phyloP scores from a whole-genome alignment of 352 stramenopile genomes.

The Globisporangium paddicum region DNA sequence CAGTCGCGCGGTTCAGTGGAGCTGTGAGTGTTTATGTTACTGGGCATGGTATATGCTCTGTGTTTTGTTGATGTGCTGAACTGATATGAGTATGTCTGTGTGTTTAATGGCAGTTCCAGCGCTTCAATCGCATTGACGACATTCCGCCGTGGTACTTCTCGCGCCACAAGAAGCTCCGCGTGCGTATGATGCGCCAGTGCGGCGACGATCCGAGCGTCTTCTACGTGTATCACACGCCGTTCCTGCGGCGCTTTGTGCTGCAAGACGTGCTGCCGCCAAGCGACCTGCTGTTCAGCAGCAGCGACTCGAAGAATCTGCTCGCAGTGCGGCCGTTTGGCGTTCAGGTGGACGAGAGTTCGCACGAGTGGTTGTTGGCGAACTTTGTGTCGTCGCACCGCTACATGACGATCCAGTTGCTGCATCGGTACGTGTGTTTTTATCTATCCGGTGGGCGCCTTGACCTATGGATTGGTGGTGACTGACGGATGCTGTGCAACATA shows the following conservation, averaged over 20 bases:
- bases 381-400: constrained; percentile 59
- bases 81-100: not conserved
- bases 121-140: constrained; percentile 49
- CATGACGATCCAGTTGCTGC: constrained; percentile 55
- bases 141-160: constrained; percentile 62
- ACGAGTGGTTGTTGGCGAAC: constrained; percentile 66
- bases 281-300: constrained; percentile 13
- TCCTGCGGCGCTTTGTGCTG: constrained; percentile 50
- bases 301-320: constrained; percentile 23
- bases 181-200: constrained; percentile 66
- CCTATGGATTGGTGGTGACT: not conserved
- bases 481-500: not conserved
- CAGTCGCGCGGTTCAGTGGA: constrained; percentile 48
- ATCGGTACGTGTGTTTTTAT: constrained; percentile 27
- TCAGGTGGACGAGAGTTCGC: constrained; percentile 61
- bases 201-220: constrained; percentile 64
- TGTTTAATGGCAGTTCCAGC: constrained; percentile 28
- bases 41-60: not conserved
- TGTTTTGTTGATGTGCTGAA: not conserved
- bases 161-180: constrained; percentile 64
- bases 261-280: constrained; percentile 51
- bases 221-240: constrained; percentile 81
- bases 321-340: constrained; percentile 68
- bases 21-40: constrained; percentile 23
- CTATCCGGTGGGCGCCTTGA: not conserved